Base-by-base conservation (phyloP, 495 filamentous ascomycete genomes). In the Hypoxylon cercidicola region DNA sequence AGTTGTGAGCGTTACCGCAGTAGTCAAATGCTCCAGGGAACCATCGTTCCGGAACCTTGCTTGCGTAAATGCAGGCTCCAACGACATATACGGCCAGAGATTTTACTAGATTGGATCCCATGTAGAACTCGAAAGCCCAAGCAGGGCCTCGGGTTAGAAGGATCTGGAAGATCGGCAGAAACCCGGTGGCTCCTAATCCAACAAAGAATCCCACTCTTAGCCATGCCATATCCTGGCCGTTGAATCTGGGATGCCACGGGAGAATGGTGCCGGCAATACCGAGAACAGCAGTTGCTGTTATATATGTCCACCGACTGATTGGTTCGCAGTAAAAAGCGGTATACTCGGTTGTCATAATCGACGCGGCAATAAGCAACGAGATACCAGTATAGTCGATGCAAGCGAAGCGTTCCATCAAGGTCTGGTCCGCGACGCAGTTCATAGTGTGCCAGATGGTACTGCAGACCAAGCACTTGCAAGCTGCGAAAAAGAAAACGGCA, bases 351-450 rank as follows among this genome's bases (percentile, higher is more conserved):
- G 95, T 97, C 87, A 98, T 93, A 77, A 99, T 98, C 40, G 92
- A 96, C 19, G 95, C 91, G 8, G 95, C 96, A 44, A 99, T 94
- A 19, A 99, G 87, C 52, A 99, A 82, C 2, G 94, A 97, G 65
- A 99, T 99, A 23, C 96, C 96, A 0, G 93, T 97, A 77, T 99
- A 99, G 73, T 99, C 95, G 41, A 99, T 93, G 75, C 95, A 99
- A 37, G 96, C 96, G 68, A 98, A 97, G 54, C 93, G 88, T 72
- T 97, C 95, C 84, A 99, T 89, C 45, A 97, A 82, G 10, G 84
- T 87, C 70, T 96, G 90, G 43, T 96, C 89, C 44, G 94, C 90
- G 55, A 98, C 96, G 63, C 89, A 90, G 81, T 90, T 96, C 91
- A 99, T 97, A 12, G 94, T 96, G 80, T 99, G 95, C 95, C 94